Base-by-base conservation (phyloP, 768 basidiomycete species). In the Tricholoma matsutake region DNA sequence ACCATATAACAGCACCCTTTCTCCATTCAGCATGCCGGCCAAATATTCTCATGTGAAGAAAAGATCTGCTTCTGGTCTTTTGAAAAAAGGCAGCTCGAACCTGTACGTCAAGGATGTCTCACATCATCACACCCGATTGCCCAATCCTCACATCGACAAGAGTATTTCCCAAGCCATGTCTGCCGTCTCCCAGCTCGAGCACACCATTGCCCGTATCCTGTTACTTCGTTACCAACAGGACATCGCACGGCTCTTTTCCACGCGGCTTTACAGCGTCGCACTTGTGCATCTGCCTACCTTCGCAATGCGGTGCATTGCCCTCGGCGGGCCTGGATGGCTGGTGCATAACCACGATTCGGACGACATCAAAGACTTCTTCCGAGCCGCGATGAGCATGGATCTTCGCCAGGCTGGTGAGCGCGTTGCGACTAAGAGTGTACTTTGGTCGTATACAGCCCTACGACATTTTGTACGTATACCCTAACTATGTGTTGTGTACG, bases 1-100 rank as follows among this genome's bases (percentile, higher is more conserved):
- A 31, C 22, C 7, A 14, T 20, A 13, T 28, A 47, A 4, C 20
- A 25, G 22, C 10, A 25, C 10, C 25, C 14, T 47, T 25, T 11
- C 25, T 13, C 11, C 54, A 31, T 10, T 59, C 31, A 69, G 58
- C 3, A 89, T 89, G 87, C 86, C 87, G 16, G 82, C 86, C 34
- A 88, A 88, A 68, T 88, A 88, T 73, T 88, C 87, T 25, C 87
- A 89, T 73, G 83, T 86, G n/a, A 88, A 87, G 77, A 88, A 87
- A 69, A 74, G 85, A 52, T 75, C 83, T 6, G 77, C 78, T 0
- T 76, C 79, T 6, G 79, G 83, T 14, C 69, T 79, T 13, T 75
- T 79, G 68, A 82, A 80, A 67, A 86, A 83, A 65, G 68, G 69
- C 52, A 73, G 70, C 49, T 13, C 60, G n/a, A 60, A 56, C 34